These are phyloP conservation scores for Nymphaea thermarum DNA, from an alignment of 164 flowering plant genomes.

Conservation along the genomic window DNA sequence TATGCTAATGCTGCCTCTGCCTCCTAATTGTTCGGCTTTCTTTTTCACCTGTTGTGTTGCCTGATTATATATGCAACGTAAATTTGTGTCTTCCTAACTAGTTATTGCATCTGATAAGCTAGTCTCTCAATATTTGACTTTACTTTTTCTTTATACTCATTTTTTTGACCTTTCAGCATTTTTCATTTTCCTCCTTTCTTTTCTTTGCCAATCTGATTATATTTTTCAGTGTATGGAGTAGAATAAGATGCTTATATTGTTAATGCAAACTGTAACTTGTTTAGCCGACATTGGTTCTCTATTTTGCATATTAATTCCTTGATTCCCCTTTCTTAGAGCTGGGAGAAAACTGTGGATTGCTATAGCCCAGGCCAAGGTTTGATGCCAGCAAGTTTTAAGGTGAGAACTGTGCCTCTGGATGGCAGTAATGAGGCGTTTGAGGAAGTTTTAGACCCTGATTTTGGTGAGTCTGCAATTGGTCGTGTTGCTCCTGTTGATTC, in stretches of 20 bases:
- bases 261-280: not conserved
- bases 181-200: too few relatives aligned
- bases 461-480: conserved; percentile 95
- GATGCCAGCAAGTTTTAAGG: conserved; percentile 98
- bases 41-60: too few relatives aligned
- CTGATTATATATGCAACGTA: too few relatives aligned
- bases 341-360: conserved; percentile 98
- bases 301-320: not conserved
- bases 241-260: not conserved
- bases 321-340: conserved; percentile 36
- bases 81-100: too few relatives aligned
- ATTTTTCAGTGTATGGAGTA: not conserved
- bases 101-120: too few relatives aligned
- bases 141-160: too few relatives aligned
- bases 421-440: conserved; percentile 43
- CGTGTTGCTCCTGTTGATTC: conserved; percentile 98
- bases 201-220: not conserved
- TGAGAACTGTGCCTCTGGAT: conserved; percentile 65
- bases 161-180: too few relatives aligned
- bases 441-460: conserved; percentile 89
- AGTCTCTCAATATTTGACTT: too few relatives aligned
- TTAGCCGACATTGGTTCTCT: not conserved
- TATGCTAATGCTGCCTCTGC: too few relatives aligned
- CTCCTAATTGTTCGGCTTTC: too few relatives aligned
- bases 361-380: conserved; percentile 90